phyloP scores from a whole-genome alignment of 2,329 filamentous ascomycete species.

The Pseudogymnoascus sp. region DNA sequence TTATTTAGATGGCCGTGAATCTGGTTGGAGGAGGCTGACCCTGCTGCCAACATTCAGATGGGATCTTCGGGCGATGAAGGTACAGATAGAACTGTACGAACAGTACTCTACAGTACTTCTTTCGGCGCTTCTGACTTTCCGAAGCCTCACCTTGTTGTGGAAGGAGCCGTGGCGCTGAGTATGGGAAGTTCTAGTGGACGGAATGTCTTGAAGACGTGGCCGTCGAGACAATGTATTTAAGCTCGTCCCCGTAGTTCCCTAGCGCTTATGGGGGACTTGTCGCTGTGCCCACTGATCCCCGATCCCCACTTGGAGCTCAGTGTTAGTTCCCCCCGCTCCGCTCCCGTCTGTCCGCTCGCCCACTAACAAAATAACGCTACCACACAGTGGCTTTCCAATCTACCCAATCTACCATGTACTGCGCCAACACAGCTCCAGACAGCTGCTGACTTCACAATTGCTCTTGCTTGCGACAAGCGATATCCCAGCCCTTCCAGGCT shows the following conservation, averaged over 20 bases:
- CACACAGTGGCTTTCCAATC: neutral
- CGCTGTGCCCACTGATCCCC: neutral
- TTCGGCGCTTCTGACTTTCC: neutral
- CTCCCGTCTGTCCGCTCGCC: neutral
- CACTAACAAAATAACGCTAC: neutral
- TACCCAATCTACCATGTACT: neutral
- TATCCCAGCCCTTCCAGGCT: neutral
- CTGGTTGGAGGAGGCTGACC: neutral
- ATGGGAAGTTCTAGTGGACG: neutral
- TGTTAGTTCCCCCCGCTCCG: slow-evolving; percentile 1
- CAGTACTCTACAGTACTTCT: neutral
- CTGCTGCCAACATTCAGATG: neutral
- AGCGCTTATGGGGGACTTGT: neutral
- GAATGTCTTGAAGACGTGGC: neutral
- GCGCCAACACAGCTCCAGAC: slow-evolving; percentile 1
- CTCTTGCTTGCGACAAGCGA: neutral
- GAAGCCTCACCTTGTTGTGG: neutral
- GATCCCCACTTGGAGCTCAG: slow-evolving; percentile 5
- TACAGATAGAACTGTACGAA: neutral
- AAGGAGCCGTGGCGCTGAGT: neutral
- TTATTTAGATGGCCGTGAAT: neutral
- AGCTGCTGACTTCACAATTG: slow-evolving; percentile 1
- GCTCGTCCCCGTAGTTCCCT: neutral
- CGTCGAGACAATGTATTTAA: slow-evolving; percentile 2
- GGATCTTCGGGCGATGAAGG: neutral